Conservation (phyloP, 2,329 filamentous ascomycete species). For the Ophiostoma piceae region DNA sequence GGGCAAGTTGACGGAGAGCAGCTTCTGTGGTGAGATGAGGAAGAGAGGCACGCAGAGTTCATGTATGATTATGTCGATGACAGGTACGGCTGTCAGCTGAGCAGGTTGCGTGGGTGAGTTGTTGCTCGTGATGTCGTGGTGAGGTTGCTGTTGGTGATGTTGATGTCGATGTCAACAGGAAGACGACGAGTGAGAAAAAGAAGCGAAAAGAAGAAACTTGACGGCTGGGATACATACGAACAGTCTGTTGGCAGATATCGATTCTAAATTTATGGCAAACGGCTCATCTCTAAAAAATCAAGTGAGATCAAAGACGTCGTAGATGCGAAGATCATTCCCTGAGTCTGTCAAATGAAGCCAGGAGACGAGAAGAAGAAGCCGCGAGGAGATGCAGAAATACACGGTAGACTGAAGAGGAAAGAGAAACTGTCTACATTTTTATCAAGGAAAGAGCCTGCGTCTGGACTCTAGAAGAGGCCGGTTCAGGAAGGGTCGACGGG, state of each 20-base stretch:
- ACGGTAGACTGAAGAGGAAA: not conserved
- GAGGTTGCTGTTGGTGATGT: not conserved
- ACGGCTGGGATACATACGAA: not conserved
- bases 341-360: not conserved
- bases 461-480: not conserved
- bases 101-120: no score
- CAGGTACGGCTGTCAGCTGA: no score
- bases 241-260: not conserved
- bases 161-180: not conserved
- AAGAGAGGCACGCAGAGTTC: not conserved
- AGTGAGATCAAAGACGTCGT: not conserved
- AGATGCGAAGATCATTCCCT: not conserved
- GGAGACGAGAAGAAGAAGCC: not conserved
- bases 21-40: not conserved
- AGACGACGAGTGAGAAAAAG: not conserved
- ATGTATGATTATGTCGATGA: no score
- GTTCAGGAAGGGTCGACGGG: not conserved
- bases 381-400: not conserved
- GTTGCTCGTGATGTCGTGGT: not conserved
- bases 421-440: not conserved
- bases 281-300: not conserved
- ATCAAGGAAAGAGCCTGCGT: not conserved
- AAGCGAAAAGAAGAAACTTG: not conserved
- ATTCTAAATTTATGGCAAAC: not conserved
- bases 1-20: not conserved